Base-by-base conservation (phyloP, 441 rosid genomes). In the Gossypium laxum region DNA sequence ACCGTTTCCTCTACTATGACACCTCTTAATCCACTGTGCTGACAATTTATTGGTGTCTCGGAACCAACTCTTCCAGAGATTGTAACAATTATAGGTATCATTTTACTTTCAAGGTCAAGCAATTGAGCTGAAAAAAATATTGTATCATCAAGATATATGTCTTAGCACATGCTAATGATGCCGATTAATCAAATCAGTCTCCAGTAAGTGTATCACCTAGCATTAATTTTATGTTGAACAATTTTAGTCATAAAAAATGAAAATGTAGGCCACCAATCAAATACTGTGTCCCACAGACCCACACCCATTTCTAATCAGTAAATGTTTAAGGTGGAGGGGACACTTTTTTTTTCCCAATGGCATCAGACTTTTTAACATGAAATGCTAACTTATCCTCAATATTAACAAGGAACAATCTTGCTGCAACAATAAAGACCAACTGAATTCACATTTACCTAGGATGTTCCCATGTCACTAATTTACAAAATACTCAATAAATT, bases 1-100 rank as follows among this genome's bases (percentile, higher is more conserved):
- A 91, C 96, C 87, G 92, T 91, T 85, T 90, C 96, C 86, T 93
- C 96, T 61, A 91, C 90, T 11, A 93, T 90, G 73, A 90, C 97
- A 56, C 93, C 97, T 70, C 96, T 90, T 62, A 91, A 72, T 56
- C 92, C 92, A 48, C 97, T 91, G 69, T 85, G 82, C 70, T 87
- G 89, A 12, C 96, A 88, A 71, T 78, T 88, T 22, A 93, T 90
- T 32, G 97, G 98, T n/a, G 84, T 82, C 70, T 90, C 95, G 38
- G 97, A 89, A 61, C 98, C 93, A 51, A 93, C 96, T 81, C 93
- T 86, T 80, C 98, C 98, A 18, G 83, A 88, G 14, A 91, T 80
- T 0, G 97, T 84, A 68, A 93, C 96, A 80, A 93, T 84, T 76
- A 90, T 77, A 10, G 98, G 97, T 8, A 85, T 67, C 4, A 88